Conservation (phyloP, 805 yeast genomes). For the Monosporozyma yasuniensis region DNA sequence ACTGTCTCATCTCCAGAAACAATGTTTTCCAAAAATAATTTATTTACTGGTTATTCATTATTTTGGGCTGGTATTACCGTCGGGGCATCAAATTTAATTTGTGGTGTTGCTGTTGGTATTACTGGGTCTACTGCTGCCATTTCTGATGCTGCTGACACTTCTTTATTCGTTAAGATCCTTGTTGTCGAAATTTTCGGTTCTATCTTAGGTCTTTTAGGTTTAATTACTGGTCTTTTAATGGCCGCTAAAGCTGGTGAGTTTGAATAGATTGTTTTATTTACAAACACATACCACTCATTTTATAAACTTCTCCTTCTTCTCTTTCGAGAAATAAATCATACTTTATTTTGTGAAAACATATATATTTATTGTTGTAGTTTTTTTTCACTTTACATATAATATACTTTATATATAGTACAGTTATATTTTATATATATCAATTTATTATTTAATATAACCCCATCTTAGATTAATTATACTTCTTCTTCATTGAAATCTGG, state of each 20-base stretch:
- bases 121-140: slow-evolving; percentile 99
- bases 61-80: slow-evolving; percentile 99
- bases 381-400: too few relatives aligned
- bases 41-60: slow-evolving; percentile 89
- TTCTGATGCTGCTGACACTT: slow-evolving; percentile 94
- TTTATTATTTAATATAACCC: too few relatives aligned
- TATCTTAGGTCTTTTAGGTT: slow-evolving; percentile 88
- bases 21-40: slow-evolving; percentile 68
- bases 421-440: too few relatives aligned
- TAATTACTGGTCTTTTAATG: slow-evolving; percentile 95
- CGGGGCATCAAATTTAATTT: slow-evolving; percentile 83
- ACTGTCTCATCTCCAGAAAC: slow-evolving; percentile 54
- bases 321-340: too few relatives aligned
- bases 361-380: too few relatives aligned
- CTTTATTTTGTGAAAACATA: too few relatives aligned
- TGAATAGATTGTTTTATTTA: slow-evolving; percentile 31
- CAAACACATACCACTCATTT: not conserved
- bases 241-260: slow-evolving; percentile 92
- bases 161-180: slow-evolving; percentile 88
- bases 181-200: slow-evolving; percentile 97
- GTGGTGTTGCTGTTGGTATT: slow-evolving; percentile 95
- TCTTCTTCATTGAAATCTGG: slow-evolving; percentile 72
- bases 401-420: too few relatives aligned
- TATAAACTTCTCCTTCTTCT: not conserved
- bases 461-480: slow-evolving; percentile 1